phyloP scores from a whole-genome alignment of 495 filamentous ascomycete species.

The Tetracladium setigerum region DNA sequence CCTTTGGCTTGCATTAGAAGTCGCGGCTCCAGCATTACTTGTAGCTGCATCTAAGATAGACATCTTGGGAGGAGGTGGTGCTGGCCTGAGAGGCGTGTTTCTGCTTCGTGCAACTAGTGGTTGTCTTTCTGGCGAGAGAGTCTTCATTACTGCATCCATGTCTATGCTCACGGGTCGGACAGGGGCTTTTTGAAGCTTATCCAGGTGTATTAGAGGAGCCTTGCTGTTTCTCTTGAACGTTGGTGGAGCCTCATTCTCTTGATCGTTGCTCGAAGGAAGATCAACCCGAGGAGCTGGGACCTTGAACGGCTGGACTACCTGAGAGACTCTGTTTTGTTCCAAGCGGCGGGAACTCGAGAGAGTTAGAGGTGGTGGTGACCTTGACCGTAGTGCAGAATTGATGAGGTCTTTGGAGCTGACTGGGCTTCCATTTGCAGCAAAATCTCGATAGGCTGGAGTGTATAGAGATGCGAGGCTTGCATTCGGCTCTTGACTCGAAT shows the following conservation, averaged over 20 bases:
- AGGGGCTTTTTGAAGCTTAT: constrained; percentile 51
- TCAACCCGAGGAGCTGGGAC: constrained; percentile 50
- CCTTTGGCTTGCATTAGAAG: constrained; percentile 50
- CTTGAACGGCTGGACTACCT: constrained; percentile 52
- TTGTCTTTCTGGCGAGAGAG: constrained; percentile 52
- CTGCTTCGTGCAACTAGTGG: constrained; percentile 63
- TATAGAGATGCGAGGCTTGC: constrained; percentile 10
- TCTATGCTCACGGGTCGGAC: constrained; percentile 31
- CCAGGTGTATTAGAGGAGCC: constrained; percentile 45
- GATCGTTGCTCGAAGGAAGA: constrained; percentile 55
- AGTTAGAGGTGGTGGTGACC: constrained; percentile 21
- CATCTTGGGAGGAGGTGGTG: constrained; percentile 90
- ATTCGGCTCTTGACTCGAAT: constrained; percentile 15
- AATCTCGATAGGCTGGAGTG: constrained; percentile 12
- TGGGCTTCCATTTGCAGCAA: constrained; percentile 20
- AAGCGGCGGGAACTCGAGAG: constrained; percentile 13
- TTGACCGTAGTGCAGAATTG: constrained; percentile 15
- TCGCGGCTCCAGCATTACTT: constrained; percentile 61
- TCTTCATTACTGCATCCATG: constrained; percentile 13
- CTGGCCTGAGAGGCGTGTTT: constrained; percentile 78
- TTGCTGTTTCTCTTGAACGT: constrained; percentile 65
- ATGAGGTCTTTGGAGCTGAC: constrained; percentile 17
- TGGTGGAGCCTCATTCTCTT: constrained; percentile 75
- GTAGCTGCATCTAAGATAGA: constrained; percentile 88
- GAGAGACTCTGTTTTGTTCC: constrained; percentile 14